phyloP scores from a whole-genome alignment of 805 yeast species.

The Metschnikowia reukaufii region DNA sequence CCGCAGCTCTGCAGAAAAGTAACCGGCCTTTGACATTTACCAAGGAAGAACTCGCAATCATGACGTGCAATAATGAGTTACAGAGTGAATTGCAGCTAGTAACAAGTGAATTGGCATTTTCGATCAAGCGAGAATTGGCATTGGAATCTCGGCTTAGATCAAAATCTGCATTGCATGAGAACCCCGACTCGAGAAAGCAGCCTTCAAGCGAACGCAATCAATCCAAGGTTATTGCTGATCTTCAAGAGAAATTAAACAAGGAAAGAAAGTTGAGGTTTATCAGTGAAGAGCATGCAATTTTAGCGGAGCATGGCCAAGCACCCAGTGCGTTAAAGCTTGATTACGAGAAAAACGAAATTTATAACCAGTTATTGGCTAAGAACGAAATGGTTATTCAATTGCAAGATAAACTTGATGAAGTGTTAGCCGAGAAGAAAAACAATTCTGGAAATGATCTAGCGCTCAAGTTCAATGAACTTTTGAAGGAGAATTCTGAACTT shows the following conservation, averaged over 20 bases:
- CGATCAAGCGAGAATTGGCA: slow-evolving; percentile 66
- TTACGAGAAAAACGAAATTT: slow-evolving; percentile 55
- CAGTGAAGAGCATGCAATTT: slow-evolving; percentile 67
- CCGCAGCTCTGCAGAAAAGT: slow-evolving; percentile 4
- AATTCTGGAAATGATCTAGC: slow-evolving; percentile 37
- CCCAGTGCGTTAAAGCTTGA: slow-evolving; percentile 58
- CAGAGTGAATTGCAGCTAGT: slow-evolving; percentile 66
- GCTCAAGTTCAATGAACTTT: slow-evolving; percentile 40
- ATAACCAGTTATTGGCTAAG: slow-evolving; percentile 45
- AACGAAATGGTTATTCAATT: slow-evolving; percentile 49
- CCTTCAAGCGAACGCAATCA: slow-evolving; percentile 17
- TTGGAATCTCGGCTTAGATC: slow-evolving; percentile 48
- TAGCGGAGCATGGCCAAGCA: slow-evolving; percentile 51
- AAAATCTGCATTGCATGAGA: background rate
- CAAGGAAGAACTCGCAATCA: slow-evolving; percentile 60
- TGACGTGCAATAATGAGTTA: slow-evolving; percentile 58
- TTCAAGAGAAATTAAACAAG: slow-evolving; percentile 58
- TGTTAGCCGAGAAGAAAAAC: slow-evolving; percentile 20
- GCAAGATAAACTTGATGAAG: slow-evolving; percentile 45
- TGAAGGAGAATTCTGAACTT: slow-evolving; percentile 42
- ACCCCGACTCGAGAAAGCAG: background rate
- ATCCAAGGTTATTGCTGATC: slow-evolving; percentile 42
- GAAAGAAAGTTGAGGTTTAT: slow-evolving; percentile 67
- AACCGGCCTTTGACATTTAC: slow-evolving; percentile 38
- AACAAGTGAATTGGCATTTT: slow-evolving; percentile 69